Base-by-base conservation (phyloP, 805 yeast genomes). In the Pachysolen tannophilus region DNA sequence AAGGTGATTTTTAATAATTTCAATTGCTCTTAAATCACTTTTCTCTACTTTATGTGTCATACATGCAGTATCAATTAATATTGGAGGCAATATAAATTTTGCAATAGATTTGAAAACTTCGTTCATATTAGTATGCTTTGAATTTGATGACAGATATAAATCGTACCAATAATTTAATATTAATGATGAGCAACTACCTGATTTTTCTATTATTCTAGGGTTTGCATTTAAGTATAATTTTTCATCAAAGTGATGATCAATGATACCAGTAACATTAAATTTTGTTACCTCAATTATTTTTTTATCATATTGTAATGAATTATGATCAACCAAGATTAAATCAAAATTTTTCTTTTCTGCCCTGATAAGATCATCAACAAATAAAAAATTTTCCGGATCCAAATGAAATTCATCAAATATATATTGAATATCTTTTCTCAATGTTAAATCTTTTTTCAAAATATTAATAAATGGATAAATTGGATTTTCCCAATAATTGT, bases 241-340 rank as follows among this genome's bases (percentile, higher is more conserved):
- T 42, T 78, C 82, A 47, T 88, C 95, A 13, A 68, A 81, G 52
- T 90, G 98, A 52, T 90, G 98, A 52, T 90, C 98, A 18, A 92
- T 72, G 6, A 92, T 74, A 0, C 78, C 79, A 1, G 56, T 55
- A 0, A 82, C 75, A n/a, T n/a, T n/a, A n/a, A n/a, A n/a, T 5
- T 54, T 46, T 30, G 52, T 52, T 7, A 49, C 39, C 13, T 48
- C 51, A 34, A 69, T 48, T 2, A 58, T 52, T 20, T 49, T 65
- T 10, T 77, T 82, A n/a, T n/a, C n/a, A n/a, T n/a, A n/a, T 44
- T 70, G 87, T 18, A 78, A 64, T 23, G 63, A 61, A 48, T 90
- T 87, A 56, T 86, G 95, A 52, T 90, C 98, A 2, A 92, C 96
- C 26, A 90, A 59, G 3, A 78, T 63, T 15, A 84, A 58, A 8